phyloP scores from a whole-genome alignment of 2,329 filamentous ascomycete species.

The Fusarium marasasianum region DNA sequence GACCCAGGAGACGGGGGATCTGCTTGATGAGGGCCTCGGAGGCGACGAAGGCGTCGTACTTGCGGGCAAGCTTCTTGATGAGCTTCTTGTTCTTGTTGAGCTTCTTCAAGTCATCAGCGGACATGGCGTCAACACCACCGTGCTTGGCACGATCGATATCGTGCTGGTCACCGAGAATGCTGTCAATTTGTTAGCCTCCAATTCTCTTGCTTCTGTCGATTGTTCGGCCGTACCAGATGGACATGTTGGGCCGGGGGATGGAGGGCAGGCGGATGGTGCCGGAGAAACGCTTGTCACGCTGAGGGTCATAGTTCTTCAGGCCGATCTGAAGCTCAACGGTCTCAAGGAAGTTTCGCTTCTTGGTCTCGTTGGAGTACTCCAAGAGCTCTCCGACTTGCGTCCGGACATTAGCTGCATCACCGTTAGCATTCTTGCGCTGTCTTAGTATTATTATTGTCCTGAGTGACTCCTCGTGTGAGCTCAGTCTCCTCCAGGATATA shows the following conservation, averaged over 20 bases:
- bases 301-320: slow-evolving; percentile 98
- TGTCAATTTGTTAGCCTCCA: slow-evolving; percentile 29
- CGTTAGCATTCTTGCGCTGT: slow-evolving; percentile 49
- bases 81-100: slow-evolving; percentile 99
- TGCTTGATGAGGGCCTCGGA: slow-evolving; percentile 99
- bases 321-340: slow-evolving; percentile 92
- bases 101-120: slow-evolving; percentile 99
- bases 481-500: not conserved
- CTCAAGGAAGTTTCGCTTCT: slow-evolving; percentile 98
- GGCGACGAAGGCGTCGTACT: slow-evolving; percentile 99
- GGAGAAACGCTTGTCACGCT: slow-evolving; percentile 99
- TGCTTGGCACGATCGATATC: slow-evolving; percentile 99
- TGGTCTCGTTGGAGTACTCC: slow-evolving; percentile 91
- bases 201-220: not conserved
- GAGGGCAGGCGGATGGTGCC: slow-evolving; percentile 96
- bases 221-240: slow-evolving; percentile 66
- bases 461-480: not conserved
- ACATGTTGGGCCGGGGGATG: slow-evolving; percentile 91
- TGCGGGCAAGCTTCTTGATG: slow-evolving; percentile 99
- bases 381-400: slow-evolving; percentile 92
- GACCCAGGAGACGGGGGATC: slow-evolving; percentile 99
- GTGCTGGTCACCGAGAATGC: slow-evolving; percentile 80
- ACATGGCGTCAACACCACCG: slow-evolving; percentile 98
- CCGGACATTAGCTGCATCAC: slow-evolving; percentile 81
- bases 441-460: not conserved